Conservation (phyloP, 768 basidiomycete species). For the Xanthoconium stramineum region DNA sequence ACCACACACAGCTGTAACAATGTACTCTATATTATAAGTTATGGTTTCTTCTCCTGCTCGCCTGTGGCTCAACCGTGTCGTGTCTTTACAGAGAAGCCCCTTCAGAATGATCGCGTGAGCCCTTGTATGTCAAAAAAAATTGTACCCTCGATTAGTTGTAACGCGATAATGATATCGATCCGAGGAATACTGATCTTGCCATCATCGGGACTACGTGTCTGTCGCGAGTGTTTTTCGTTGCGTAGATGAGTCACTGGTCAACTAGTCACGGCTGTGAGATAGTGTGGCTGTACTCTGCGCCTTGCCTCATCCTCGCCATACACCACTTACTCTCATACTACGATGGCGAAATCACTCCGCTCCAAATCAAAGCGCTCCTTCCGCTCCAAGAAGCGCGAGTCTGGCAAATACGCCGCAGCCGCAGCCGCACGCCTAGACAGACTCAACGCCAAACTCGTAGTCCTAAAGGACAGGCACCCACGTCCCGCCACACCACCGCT, state of each 20-base stretch:
- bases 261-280: no score
- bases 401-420: conserved; percentile 70
- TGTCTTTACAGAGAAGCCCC: conserved; percentile 69
- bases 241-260: no score
- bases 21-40: conserved; percentile 92
- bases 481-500: conserved; percentile 21
- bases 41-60: conserved; percentile 5
- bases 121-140: conserved; percentile 2
- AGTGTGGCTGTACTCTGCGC: conserved; percentile 5
- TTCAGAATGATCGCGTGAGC: conserved; percentile 36
- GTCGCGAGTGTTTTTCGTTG: background rate
- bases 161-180: conserved; percentile 3
- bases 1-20: conserved; percentile 75
- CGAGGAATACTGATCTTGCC: background rate
- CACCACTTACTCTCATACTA: background rate
- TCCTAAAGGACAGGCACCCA: conserved; percentile 38
- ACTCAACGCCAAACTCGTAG: conserved; percentile 63
- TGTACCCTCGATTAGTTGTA: conserved; percentile 12
- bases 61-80: conserved; percentile 21
- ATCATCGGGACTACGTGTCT: background rate
- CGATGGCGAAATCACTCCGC: conserved; percentile 77
- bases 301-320: background rate
- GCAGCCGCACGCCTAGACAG: conserved; percentile 76
- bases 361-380: conserved; percentile 79
- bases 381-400: conserved; percentile 73